Evolutionary conservation across 768 basidiomycete genomes (phyloP), one percentile per base, ranked within the genome.

Genomic region (Lactifluus subvellereus): DNA sequence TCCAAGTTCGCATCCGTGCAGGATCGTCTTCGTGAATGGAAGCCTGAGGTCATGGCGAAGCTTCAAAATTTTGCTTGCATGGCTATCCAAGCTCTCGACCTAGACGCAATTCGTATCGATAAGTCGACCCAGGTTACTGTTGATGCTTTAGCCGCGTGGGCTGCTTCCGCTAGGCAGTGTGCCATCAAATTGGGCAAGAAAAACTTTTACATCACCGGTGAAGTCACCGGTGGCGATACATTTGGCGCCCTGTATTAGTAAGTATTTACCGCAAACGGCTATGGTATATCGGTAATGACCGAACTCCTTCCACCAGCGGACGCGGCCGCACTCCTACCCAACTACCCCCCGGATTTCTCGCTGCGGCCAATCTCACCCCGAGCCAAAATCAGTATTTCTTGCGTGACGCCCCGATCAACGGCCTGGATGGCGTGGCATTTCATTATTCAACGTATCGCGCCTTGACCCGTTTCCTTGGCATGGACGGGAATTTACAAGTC

Each of bases 1-100:
- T 84, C 92, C 68, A 97, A 97, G 72, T 96, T 96, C 74, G 93
- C 94, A 42, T 95, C 94, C 60, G 94, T 96, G 4, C 94, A 97
- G 71, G 94, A 97, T 73, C 91, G 94, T 81, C 84, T 96, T 42
- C 83, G 94, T 50, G 94, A 97, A 77, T 97, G 94, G 94, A 82
- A 84, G 27, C 84, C 91, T 0, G 71, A 77, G 1, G 92, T 94
- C 55, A 86, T 89, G 82, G 80, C 79, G 9, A 91, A 88, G 74
- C 84, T 97, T 54, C 78, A 85, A 64, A 76, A 77, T 37, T 94
- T 95, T 72, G 81, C 89, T 1, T 96, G 94, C 77, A 82, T 97
- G 79, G 84, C 86, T 35, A 90, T 97, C 75, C 84, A 84, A 47
- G 88, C 94, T 0, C 83, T 96, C 54, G 94, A 96, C 70, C 79